Evolutionary conservation across 2,329 filamentous ascomycete genomes (phyloP).

Genomic region (Penicillium hordei): DNA sequence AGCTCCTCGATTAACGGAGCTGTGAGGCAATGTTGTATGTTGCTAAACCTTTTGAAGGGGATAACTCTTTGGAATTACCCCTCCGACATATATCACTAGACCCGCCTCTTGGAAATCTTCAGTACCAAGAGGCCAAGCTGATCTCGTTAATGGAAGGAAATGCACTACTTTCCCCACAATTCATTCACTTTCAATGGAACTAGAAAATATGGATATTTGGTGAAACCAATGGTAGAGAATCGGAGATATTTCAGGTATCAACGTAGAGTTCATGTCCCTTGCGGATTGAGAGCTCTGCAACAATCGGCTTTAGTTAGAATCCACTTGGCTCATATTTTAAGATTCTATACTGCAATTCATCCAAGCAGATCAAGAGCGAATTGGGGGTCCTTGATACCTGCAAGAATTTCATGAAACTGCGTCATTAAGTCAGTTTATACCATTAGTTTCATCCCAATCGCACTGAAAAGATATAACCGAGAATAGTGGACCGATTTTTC

Average conservation of each 20-base stretch:
- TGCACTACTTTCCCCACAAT: neutral
- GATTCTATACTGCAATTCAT: neutral
- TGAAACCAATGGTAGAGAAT: neutral
- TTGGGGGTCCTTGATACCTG: neutral
- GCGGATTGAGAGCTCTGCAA: neutral
- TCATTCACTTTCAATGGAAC: neutral
- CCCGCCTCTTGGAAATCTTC: no score
- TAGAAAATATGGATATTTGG: neutral
- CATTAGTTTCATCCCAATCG: neutral
- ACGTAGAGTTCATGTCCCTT: neutral
- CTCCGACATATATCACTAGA: neutral
- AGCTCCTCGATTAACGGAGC: constrained; percentile 52
- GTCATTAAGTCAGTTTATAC: neutral
- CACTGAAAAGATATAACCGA: neutral
- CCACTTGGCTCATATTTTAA: neutral
- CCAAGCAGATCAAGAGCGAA: neutral
- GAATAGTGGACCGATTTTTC: neutral
- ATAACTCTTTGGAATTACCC: neutral
- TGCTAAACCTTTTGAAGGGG: neutral
- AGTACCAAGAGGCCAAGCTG: neutral
- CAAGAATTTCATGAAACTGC: neutral
- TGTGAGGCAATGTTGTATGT: constrained; percentile 10
- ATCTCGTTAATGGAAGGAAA: no score
- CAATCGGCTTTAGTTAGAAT: neutral
- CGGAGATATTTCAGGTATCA: neutral